These are phyloP conservation scores for Suaeda aralocaspica DNA, from an alignment of 148 eudicot species.

Conservation along the genomic window DNA sequence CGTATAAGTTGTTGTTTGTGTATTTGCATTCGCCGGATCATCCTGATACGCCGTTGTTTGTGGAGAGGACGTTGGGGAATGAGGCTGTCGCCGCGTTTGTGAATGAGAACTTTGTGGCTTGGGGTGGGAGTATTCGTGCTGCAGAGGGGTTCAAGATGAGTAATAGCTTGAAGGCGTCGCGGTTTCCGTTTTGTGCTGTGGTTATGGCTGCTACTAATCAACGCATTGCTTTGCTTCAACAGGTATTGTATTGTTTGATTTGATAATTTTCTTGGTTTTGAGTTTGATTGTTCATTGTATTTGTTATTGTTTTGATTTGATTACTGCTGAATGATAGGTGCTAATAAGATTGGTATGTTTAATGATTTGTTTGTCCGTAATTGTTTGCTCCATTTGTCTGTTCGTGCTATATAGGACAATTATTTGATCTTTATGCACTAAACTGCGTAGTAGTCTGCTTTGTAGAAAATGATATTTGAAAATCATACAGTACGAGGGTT, in stretches of 20 bases:
- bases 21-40: slow-evolving; percentile 90
- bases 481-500: no score
- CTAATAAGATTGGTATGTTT: not conserved
- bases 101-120: slow-evolving; percentile 70
- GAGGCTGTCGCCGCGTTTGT: slow-evolving; percentile 52
- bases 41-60: slow-evolving; percentile 62
- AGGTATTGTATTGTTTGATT: slow-evolving; percentile 39
- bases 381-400: no score
- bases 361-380: no score
- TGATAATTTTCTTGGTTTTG: not conserved
- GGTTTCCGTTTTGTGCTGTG: slow-evolving; percentile 90
- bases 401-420: no score
- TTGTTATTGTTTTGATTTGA: not conserved
- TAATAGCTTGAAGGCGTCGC: slow-evolving; percentile 89
- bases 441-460: no score
- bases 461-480: no score
- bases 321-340: not conserved
- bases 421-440: no score
- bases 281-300: not conserved
- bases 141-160: slow-evolving; percentile 99
- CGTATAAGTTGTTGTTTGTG: slow-evolving; percentile 68
- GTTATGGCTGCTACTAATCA: slow-evolving; percentile 96
- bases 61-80: slow-evolving; percentile 54
- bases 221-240: slow-evolving; percentile 85
- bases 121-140: slow-evolving; percentile 80